These are phyloP conservation scores for Macadamia integrifolia DNA, from an alignment of 164 flowering plant species.

Conservation along the genomic window DNA sequence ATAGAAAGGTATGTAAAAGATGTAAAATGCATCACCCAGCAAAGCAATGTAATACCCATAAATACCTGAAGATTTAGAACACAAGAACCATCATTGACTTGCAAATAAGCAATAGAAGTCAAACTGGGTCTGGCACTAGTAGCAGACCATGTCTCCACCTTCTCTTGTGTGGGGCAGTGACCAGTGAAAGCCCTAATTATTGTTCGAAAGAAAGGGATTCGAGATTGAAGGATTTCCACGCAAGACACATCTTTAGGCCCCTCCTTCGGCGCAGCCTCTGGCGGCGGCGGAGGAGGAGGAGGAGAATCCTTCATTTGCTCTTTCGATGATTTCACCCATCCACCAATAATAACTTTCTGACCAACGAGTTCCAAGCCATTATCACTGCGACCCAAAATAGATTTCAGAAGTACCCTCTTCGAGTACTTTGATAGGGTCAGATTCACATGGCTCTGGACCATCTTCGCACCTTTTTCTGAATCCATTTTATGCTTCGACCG, in stretches of 20 bases:
- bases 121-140: conserved; percentile 22
- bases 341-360: conserved; percentile 63
- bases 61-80: conserved; percentile 69
- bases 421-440: conserved; percentile 43
- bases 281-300: conserved; percentile 10
- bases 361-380: conserved; percentile 57
- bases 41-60: too few relatives aligned
- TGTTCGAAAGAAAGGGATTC: conserved; percentile 51
- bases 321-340: conserved; percentile 84
- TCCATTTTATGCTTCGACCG: conserved; percentile 15
- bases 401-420: conserved; percentile 53
- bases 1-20: too few relatives aligned
- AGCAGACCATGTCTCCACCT: conserved; percentile 15
- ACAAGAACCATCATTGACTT: conserved; percentile 80
- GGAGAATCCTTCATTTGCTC: conserved; percentile 32
- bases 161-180: conserved; percentile 16
- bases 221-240: conserved; percentile 52
- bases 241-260: conserved; percentile 41
- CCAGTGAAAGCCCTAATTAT: conserved; percentile 45
- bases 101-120: conserved; percentile 41
- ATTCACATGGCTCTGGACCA: conserved; percentile 5
- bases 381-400: conserved; percentile 43
- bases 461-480: conserved; percentile 13
- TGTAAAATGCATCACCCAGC: too few relatives aligned
- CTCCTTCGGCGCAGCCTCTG: not conserved